These are phyloP conservation scores for Carallia pectinifolia DNA, from an alignment of 345 rosid genomes.

Conservation along the genomic window DNA sequence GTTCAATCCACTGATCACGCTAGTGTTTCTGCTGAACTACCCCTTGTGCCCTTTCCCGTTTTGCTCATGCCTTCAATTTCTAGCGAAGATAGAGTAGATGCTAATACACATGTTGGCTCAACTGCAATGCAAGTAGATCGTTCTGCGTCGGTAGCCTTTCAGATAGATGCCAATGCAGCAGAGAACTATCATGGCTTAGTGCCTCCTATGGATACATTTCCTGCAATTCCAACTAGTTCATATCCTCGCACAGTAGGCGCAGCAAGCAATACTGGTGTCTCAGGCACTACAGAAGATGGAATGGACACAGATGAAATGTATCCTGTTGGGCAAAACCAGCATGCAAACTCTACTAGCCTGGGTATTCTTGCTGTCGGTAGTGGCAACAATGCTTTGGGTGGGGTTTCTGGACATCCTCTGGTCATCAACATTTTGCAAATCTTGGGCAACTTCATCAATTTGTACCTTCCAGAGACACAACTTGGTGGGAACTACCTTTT, in stretches of 20 bases:
- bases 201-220: slow-evolving; percentile 46
- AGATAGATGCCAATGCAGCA: slow-evolving; percentile 34
- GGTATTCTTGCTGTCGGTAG: slow-evolving; percentile 20
- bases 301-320: slow-evolving; percentile 69
- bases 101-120: slow-evolving; percentile 37
- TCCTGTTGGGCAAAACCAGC: slow-evolving; percentile 36
- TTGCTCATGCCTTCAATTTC: slow-evolving; percentile 53
- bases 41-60: slow-evolving; percentile 50
- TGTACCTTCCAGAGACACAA: slow-evolving; percentile 54
- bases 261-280: slow-evolving; percentile 28
- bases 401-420: slow-evolving; percentile 24
- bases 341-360: slow-evolving; percentile 12
- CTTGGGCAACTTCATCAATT: slow-evolving; percentile 51
- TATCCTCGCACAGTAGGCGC: slow-evolving; percentile 28
- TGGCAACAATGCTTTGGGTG: slow-evolving; percentile 14
- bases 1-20: slow-evolving; percentile 42
- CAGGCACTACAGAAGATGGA: slow-evolving; percentile 42
- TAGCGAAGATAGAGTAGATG: slow-evolving; percentile 42
- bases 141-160: slow-evolving; percentile 46
- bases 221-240: slow-evolving; percentile 42
- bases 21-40: slow-evolving; percentile 51
- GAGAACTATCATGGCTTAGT: slow-evolving; percentile 35
- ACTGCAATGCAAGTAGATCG: slow-evolving; percentile 41
- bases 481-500: slow-evolving; percentile 62
- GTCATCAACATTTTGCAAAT: slow-evolving; percentile 25